A percentile compares a stretch with the other conserved stretches of the same genome.
phyloP scores from a whole-genome alignment of 768 basidiomycete genomes.

The Aureoboletus auriporus region DNA sequence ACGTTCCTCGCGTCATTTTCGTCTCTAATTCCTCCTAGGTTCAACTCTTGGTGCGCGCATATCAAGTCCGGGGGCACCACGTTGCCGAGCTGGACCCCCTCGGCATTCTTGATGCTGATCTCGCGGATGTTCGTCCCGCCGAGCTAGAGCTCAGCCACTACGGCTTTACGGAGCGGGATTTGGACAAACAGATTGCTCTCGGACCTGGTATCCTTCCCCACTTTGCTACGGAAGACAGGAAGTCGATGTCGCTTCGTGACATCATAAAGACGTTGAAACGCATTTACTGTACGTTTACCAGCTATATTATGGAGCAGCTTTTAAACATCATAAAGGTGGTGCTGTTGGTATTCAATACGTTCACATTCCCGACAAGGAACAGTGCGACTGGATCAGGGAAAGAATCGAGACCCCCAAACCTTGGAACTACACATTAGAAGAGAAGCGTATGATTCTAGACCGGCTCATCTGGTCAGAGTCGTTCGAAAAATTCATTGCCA shows the following conservation, averaged over 20 bases:
- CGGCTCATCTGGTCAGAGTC: slow-evolving; percentile 99
- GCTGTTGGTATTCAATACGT: slow-evolving; percentile 88
- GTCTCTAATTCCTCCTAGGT: slow-evolving; percentile 47
- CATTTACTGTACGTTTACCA: slow-evolving; percentile 78
- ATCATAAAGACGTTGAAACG: slow-evolving; percentile 88
- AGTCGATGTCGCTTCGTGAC: slow-evolving; percentile 85
- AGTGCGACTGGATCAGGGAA: slow-evolving; percentile 99
- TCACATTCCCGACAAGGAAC: slow-evolving; percentile 97
- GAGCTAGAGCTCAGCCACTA: slow-evolving; percentile 94
- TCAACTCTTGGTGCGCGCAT: slow-evolving; percentile 96
- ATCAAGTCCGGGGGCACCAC: slow-evolving; percentile 98
- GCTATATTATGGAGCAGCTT: not conserved
- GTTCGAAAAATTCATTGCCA: slow-evolving; percentile 97
- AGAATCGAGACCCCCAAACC: slow-evolving; percentile 93
- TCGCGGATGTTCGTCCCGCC: slow-evolving; percentile 71
- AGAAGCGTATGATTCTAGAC: slow-evolving; percentile 98
- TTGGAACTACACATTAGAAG: slow-evolving; percentile 97
- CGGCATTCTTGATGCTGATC: slow-evolving; percentile 87
- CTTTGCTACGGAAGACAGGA: slow-evolving; percentile 82
- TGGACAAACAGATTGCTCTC: slow-evolving; percentile 91
- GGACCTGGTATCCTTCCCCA: slow-evolving; percentile 96
- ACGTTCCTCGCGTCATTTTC: not conserved
- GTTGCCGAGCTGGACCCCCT: slow-evolving; percentile 94
- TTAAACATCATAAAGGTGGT: slow-evolving; percentile 51
- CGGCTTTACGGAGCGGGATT: slow-evolving; percentile 90